These are phyloP conservation scores for Tieghemostelium lacteum DNA, from an alignment of 78 protist genomes.

Conservation along the genomic window DNA sequence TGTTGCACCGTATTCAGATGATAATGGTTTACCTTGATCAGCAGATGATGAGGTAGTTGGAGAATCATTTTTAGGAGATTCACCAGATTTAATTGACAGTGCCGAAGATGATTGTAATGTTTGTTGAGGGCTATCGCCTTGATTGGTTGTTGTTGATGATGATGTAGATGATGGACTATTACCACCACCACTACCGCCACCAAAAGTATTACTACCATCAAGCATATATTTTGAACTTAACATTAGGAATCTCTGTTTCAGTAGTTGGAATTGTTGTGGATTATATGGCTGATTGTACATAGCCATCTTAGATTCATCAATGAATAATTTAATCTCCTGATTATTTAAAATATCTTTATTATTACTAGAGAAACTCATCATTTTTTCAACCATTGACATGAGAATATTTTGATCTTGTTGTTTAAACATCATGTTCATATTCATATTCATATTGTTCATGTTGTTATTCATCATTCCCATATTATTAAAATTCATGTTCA, in stretches of 20 bases:
- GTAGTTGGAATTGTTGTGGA: neutral
- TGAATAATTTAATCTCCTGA: neutral
- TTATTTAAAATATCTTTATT: constrained; percentile 4
- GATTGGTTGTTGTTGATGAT: neutral
- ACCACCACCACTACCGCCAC: neutral
- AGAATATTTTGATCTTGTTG: constrained; percentile 38
- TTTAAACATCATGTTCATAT: neutral
- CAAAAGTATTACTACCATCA: neutral
- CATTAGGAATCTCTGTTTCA: constrained; percentile 23
- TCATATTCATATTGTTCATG: constrained; percentile 1
- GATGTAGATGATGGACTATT: neutral
- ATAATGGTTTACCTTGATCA: neutral
- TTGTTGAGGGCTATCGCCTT: neutral
- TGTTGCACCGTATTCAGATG: neutral
- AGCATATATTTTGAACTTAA: neutral
- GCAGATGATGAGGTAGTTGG: no score
- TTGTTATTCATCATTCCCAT: constrained; percentile 15
- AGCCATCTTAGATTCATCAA: neutral
- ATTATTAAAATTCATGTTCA: neutral
- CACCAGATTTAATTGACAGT: neutral
- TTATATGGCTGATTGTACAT: constrained; percentile 19
- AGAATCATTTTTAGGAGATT: neutral
- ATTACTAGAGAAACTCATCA: neutral
- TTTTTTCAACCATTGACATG: constrained; percentile 4
- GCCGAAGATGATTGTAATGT: neutral